phyloP scores from a whole-genome alignment of 2,329 filamentous ascomycete genomes.

The Colletotrichum limetticola region DNA sequence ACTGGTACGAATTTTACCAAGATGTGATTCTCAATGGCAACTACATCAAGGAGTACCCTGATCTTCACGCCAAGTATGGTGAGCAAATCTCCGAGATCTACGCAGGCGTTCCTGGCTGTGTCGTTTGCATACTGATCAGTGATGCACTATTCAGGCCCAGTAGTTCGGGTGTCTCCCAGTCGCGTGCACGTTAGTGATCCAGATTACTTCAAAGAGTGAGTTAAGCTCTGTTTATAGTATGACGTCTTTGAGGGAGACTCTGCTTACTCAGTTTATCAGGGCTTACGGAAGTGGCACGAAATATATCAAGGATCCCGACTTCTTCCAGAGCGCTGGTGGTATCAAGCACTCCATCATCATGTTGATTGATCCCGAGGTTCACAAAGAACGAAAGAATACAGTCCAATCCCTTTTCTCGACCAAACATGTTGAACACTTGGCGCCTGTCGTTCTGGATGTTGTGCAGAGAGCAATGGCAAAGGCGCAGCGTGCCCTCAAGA shows the following conservation, averaged over 20 bases:
- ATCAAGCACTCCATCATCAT: conserved; percentile 26
- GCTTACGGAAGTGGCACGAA: not conserved
- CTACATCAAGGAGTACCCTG: conserved; percentile 17
- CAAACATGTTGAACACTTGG: not conserved
- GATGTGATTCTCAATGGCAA: conserved; percentile 22
- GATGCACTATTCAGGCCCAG: not conserved
- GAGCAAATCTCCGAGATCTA: not conserved
- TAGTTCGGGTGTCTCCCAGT: not conserved
- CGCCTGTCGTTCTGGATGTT: not conserved
- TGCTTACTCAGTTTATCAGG: not conserved
- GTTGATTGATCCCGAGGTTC: conserved; percentile 18
- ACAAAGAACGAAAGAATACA: conserved; percentile 7
- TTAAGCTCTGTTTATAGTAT: not conserved
- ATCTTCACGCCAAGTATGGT: conserved; percentile 11
- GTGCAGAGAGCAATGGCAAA: not conserved
- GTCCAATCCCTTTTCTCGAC: not conserved
- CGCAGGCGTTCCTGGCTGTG: not conserved
- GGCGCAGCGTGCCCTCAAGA: not conserved
- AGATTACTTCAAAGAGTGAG: not conserved
- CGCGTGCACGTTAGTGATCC: not conserved
- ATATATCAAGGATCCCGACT: not conserved
- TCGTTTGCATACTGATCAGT: not conserved
- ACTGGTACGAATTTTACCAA: conserved; percentile 42
- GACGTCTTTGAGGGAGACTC: too few relatives aligned
- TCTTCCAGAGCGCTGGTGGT: conserved; percentile 16